A percentile compares a stretch with the other conserved stretches of the same genome.
Conservation (phyloP, 2,329 filamentous ascomycete species). For the Arthroderma uncinatum region DNA sequence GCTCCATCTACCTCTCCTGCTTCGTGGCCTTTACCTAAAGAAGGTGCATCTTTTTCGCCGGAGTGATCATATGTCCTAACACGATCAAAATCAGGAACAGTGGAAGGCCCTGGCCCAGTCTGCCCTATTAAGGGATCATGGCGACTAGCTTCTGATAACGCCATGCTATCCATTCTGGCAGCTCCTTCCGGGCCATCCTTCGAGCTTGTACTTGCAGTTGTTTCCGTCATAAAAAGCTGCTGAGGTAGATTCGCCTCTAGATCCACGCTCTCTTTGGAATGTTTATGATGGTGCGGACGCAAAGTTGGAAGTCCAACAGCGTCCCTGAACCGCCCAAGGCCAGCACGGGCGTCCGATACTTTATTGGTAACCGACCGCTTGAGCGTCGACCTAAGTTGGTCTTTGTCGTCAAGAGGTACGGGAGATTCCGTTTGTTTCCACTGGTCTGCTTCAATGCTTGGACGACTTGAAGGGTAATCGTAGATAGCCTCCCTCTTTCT, state of each 20-base stretch:
- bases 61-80: not conserved
- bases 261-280: slow-evolving; percentile 27
- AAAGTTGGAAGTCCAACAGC: slow-evolving; percentile 50
- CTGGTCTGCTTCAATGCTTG: slow-evolving; percentile 22
- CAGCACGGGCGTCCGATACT: slow-evolving; percentile 69
- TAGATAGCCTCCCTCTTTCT: slow-evolving; percentile 30
- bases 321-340: slow-evolving; percentile 75
- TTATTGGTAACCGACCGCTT: slow-evolving; percentile 72
- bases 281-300: slow-evolving; percentile 32
- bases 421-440: slow-evolving; percentile 24
- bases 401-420: slow-evolving; percentile 27
- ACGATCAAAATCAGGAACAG: not conserved
- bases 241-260: slow-evolving; percentile 14
- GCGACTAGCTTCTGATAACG: not conserved
- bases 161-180: not conserved
- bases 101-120: not conserved
- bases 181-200: not conserved
- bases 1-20: not conserved
- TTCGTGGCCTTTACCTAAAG: not conserved
- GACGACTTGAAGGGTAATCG: slow-evolving; percentile 23
- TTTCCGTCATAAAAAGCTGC: not conserved
- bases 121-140: not conserved
- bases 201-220: not conserved
- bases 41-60: not conserved
- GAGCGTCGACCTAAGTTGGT: slow-evolving; percentile 49